Evolutionary conservation across 768 basidiomycete species (phyloP).

Genomic region (Boletus barrowsii): DNA sequence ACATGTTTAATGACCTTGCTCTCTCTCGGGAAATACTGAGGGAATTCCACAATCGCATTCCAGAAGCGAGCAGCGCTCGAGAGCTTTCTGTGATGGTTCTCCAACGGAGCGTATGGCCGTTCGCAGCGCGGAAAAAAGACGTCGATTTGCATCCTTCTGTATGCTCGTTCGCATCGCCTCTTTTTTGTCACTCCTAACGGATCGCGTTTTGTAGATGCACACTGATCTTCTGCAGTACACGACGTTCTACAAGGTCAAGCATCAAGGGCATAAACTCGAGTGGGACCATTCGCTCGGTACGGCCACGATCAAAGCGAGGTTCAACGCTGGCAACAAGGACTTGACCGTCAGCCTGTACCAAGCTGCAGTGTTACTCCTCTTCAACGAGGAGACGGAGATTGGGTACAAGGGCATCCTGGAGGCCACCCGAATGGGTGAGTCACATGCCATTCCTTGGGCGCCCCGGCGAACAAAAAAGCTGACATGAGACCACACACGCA

Average conservation of each 20-base stretch:
- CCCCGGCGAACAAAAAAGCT: background rate
- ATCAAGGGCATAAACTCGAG: constrained; percentile 69
- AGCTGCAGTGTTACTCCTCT: constrained; percentile 78
- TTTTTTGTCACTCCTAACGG: constrained; percentile 5
- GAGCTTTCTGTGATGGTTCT: constrained; percentile 76
- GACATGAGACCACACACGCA: background rate
- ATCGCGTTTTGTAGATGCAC: constrained; percentile 58
- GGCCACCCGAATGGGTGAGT: constrained; percentile 70
- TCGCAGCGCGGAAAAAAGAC: constrained; percentile 48
- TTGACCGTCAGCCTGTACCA: constrained; percentile 90
- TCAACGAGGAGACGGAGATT: constrained; percentile 67
- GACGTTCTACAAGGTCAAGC: constrained; percentile 73
- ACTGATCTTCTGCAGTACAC: constrained; percentile 59
- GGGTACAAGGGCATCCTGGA: constrained; percentile 65
- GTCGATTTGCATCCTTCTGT: constrained; percentile 56
- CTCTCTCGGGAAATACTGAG: constrained; percentile 71
- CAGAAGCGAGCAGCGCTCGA: constrained; percentile 36
- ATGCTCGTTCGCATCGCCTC: constrained; percentile 16
- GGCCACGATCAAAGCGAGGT: constrained; percentile 68
- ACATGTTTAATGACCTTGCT: constrained; percentile 91
- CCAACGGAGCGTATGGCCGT: constrained; percentile 90
- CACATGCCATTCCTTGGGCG: background rate
- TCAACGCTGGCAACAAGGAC: constrained; percentile 73
- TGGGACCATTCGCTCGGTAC: constrained; percentile 91
- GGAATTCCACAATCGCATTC: constrained; percentile 55